Conservation (phyloP, 2,329 filamentous ascomycete species). For the Leptographium radiaticola region DNA sequence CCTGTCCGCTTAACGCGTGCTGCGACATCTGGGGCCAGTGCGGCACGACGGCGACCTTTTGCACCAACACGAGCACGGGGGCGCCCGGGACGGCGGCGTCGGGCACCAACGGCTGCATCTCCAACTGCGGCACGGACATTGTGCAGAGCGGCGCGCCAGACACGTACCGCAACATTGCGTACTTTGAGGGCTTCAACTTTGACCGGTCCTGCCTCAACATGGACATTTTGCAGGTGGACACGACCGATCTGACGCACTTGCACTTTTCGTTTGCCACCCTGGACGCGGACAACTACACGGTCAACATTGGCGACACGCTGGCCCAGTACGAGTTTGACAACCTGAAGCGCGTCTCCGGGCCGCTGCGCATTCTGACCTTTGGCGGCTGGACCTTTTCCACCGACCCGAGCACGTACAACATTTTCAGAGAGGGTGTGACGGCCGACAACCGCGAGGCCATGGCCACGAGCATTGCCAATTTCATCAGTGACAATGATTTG, state of each 20-base stretch:
- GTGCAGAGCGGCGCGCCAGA: slow-evolving; percentile 6
- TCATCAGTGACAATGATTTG: not conserved
- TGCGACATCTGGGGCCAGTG: slow-evolving; percentile 30
- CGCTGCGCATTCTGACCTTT: slow-evolving; percentile 25
- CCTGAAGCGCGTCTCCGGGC: slow-evolving; percentile 17
- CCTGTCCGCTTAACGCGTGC: slow-evolving; percentile 16
- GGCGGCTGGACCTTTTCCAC: slow-evolving; percentile 32
- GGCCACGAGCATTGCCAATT: slow-evolving; percentile 6
- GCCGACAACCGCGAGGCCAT: slow-evolving; percentile 5
- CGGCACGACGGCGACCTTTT: slow-evolving; percentile 30
- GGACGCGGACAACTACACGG: slow-evolving; percentile 11
- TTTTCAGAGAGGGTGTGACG: slow-evolving; percentile 18
- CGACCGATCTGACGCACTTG: slow-evolving; percentile 16
- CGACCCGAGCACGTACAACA: slow-evolving; percentile 19
- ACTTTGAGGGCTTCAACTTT: slow-evolving; percentile 22
- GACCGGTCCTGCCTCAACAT: slow-evolving; percentile 19
- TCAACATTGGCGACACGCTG: slow-evolving; percentile 7
- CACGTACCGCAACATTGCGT: slow-evolving; percentile 15
- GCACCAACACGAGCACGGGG: slow-evolving; percentile 12
- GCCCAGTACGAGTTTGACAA: slow-evolving; percentile 15
- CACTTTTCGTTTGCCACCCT: slow-evolving; percentile 21
- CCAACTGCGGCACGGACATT: slow-evolving; percentile 26
- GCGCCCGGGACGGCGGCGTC: slow-evolving; percentile 18
- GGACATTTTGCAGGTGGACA: slow-evolving; percentile 13
- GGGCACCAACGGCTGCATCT: slow-evolving; percentile 24